Evolutionary conservation across 2,329 filamentous ascomycete genomes (phyloP).

Genomic region (Fusarium humuli): DNA sequence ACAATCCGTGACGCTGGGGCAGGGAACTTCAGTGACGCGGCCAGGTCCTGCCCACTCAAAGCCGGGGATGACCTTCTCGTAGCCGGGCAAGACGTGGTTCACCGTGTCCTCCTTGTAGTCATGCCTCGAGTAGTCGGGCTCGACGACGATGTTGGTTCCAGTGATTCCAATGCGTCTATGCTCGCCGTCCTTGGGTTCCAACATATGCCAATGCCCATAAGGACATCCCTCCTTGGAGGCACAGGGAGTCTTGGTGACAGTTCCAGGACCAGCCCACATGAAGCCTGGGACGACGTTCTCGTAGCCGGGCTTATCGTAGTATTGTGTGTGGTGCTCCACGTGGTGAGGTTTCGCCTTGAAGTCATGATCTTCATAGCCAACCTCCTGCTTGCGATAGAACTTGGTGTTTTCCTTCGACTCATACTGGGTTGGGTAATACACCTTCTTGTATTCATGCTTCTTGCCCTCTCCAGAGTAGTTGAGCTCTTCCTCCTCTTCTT

Average conservation of each 20-base stretch:
- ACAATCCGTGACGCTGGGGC: background rate
- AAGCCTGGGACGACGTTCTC: background rate
- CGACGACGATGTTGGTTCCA: background rate
- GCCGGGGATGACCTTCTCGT: conserved; percentile 2
- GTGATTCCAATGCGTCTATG: background rate
- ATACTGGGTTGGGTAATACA: background rate
- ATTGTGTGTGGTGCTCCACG: background rate
- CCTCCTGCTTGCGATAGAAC: background rate
- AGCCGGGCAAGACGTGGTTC: background rate
- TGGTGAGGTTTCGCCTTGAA: background rate
- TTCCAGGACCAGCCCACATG: conserved; percentile 2
- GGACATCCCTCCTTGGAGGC: background rate
- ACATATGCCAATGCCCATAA: conserved; percentile 3
- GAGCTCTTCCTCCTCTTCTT: background rate
- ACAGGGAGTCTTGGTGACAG: background rate
- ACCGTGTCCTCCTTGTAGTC: background rate
- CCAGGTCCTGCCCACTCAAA: conserved; percentile 5
- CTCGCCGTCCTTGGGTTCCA: conserved; percentile 2
- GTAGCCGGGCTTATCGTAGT: background rate
- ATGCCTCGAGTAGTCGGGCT: background rate
- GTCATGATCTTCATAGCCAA: too few species aligned
- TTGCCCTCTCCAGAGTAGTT: background rate
- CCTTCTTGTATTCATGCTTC: background rate
- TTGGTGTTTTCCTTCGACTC: background rate
- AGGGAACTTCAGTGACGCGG: conserved; percentile 1